Evolutionary conservation across 2,329 filamentous ascomycete genomes (phyloP), one percentile per base, ranked within the genome.

Genomic region (Bisporella sp.): DNA sequence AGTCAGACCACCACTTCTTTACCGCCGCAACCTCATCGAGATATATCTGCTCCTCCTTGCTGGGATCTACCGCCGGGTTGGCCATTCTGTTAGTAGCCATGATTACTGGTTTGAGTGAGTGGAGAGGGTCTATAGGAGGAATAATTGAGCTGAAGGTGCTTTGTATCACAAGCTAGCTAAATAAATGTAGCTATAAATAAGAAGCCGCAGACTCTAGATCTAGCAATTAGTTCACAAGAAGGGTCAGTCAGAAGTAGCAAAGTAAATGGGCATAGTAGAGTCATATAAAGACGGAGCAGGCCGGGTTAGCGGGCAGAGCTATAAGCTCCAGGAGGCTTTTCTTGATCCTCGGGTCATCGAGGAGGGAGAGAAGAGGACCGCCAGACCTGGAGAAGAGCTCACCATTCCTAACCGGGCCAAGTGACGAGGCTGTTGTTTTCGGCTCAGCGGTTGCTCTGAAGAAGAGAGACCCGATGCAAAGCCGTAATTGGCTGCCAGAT

Each of bases 1-100:
- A 81, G 63, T 95, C 88, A 48, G 76, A 78, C 93, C 93, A 99
- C 93, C 93, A 99, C 69, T 86, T 74, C 80, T 96, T 89, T 60
- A 97, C 85, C 59, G 86, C 82, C 63, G 85, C 82, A 53, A 97
- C 89, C 68, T 99, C 93, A 59, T 85, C 78, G 64, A 82, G 77
- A 72, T 65, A 69, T 32, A 66, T 57, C 52, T 69, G 73, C 54
- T 84, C 81, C 65, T 85, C 81, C 49, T 66, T 60, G 51, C 74
- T 72, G 48, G 76, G 75, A 65, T 81, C 77, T 58, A 81, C 71
- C 54, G 78, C 72, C 59, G 71, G 65, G 66, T 74, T 78, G 50
- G 75, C 64, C 81, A 85, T 84, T 68, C 81, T 83, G 50, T 57
- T 61, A n/a, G 53, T 45, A 47, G 62, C 57, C 62, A 64, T 65